Conservation (phyloP, 73 alveolate species). For the Tetrahymena thermophila region DNA sequence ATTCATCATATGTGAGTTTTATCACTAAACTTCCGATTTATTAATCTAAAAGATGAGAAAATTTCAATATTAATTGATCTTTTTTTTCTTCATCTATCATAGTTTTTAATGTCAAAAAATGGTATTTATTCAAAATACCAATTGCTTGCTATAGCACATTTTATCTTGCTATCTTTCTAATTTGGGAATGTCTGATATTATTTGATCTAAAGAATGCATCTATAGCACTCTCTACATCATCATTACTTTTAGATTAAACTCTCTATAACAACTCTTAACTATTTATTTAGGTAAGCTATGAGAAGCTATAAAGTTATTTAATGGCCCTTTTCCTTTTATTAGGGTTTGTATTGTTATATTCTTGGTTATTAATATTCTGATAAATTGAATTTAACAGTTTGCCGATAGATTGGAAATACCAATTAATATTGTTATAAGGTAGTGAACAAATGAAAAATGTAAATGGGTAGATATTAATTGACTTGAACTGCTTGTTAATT, state of each 20-base stretch:
- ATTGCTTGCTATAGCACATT: background rate
- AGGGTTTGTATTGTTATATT: background rate
- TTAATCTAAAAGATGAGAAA: background rate
- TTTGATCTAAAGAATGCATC: background rate
- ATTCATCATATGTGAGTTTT: background rate
- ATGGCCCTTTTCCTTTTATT: background rate
- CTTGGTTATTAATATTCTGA: background rate
- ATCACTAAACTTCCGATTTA: background rate
- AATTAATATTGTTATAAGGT: background rate
- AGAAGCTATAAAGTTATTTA: background rate
- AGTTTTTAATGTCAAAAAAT: background rate
- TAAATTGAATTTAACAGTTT: background rate
- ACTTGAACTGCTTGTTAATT: background rate
- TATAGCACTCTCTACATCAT: background rate
- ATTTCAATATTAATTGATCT: background rate
- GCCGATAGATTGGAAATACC: background rate
- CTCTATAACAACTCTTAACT: background rate
- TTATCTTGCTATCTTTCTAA: background rate
- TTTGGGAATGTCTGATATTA: background rate
- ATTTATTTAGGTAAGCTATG: background rate
- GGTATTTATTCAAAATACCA: too few relatives aligned
- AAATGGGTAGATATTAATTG: background rate
- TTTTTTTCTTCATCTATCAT: background rate
- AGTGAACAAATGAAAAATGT: background rate
- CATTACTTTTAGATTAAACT: background rate